These are phyloP conservation scores for Dryas integrifolia DNA, from an alignment of 331 rosid species.

Conservation along the genomic window DNA sequence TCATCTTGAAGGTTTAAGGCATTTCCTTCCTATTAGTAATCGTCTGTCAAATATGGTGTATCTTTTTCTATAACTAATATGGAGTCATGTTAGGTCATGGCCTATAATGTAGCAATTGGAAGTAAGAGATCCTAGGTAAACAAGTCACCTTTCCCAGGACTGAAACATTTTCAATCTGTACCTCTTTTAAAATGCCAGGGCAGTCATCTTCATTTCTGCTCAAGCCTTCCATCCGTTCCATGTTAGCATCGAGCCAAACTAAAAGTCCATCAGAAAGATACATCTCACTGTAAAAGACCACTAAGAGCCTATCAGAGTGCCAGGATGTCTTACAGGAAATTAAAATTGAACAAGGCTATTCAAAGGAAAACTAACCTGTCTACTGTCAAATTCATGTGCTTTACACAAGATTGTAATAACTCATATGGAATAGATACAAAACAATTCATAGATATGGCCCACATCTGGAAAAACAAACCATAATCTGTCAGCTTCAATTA, in stretches of 20 bases:
- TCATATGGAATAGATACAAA: conserved; percentile 53
- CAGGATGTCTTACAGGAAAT: not conserved
- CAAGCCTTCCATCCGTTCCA: conserved; percentile 39
- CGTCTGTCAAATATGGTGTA: not conserved
- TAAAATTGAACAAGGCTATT: conserved; percentile 18
- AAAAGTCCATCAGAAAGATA: conserved; percentile 62
- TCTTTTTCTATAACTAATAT: not conserved
- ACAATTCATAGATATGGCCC: conserved; percentile 40
- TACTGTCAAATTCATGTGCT: conserved; percentile 60
- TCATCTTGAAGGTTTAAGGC: not conserved
- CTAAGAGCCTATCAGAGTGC: conserved; percentile 29
- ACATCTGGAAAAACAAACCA: conserved; percentile 49
- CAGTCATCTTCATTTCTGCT: conserved; percentile 33
- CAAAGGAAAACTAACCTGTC: conserved; percentile 54
- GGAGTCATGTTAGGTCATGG: not conserved
- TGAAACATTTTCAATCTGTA: conserved; percentile 25
- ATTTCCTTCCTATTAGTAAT: not conserved
- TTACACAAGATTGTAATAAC: conserved; percentile 46
- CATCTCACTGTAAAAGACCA: conserved; percentile 62
- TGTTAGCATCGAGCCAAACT: conserved; percentile 58
- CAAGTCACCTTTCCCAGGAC: conserved; percentile 5
- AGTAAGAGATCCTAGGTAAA: not conserved
- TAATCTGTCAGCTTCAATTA: conserved; percentile 20
- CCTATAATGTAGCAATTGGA: not conserved
- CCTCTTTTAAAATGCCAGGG: conserved; percentile 52